phyloP scores from a whole-genome alignment of 495 filamentous ascomycete genomes.

The Emericellopsis terricola region DNA sequence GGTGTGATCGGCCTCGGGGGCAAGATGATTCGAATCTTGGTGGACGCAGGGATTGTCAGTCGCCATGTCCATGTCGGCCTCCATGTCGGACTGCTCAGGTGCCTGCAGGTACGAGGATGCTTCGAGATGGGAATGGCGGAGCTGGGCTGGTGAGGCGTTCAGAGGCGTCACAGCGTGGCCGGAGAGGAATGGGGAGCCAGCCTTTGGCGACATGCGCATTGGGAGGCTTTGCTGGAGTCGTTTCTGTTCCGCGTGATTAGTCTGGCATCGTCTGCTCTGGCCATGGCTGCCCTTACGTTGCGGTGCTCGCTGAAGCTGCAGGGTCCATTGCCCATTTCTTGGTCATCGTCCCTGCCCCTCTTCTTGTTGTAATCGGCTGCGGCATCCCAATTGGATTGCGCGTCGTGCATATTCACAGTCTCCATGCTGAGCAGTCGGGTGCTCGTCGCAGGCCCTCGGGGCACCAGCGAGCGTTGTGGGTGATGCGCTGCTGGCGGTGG shows the following conservation, averaged over 20 bases:
- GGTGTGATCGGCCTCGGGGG: neutral
- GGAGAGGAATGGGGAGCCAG: too few relatives aligned
- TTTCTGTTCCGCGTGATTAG: conserved; percentile 15
- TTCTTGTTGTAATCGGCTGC: conserved; percentile 11
- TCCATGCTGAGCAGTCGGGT: too few relatives aligned
- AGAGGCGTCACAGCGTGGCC: neutral
- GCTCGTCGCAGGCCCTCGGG: too few relatives aligned
- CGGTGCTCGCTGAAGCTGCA: conserved; percentile 29
- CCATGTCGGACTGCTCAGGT: conserved; percentile 17
- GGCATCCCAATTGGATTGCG: neutral
- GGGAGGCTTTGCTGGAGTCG: conserved; percentile 27
- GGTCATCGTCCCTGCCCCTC: conserved; percentile 15
- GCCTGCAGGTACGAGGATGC: neutral
- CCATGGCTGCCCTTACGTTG: conserved; percentile 21
- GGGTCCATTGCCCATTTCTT: conserved; percentile 9
- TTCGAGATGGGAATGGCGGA: conserved; percentile 3
- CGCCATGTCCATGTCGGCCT: conserved; percentile 36
- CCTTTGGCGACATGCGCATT: conserved; percentile 22
- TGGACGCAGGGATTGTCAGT: conserved; percentile 13
- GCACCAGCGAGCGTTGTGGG: too few relatives aligned
- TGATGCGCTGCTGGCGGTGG: too few relatives aligned
- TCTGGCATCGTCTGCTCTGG: conserved; percentile 1
- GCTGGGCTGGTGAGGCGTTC: conserved; percentile 7
- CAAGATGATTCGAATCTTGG: neutral
- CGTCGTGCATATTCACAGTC: too few relatives aligned